Conservation (phyloP, 148 eudicot species). For the Euryodendron excelsum region DNA sequence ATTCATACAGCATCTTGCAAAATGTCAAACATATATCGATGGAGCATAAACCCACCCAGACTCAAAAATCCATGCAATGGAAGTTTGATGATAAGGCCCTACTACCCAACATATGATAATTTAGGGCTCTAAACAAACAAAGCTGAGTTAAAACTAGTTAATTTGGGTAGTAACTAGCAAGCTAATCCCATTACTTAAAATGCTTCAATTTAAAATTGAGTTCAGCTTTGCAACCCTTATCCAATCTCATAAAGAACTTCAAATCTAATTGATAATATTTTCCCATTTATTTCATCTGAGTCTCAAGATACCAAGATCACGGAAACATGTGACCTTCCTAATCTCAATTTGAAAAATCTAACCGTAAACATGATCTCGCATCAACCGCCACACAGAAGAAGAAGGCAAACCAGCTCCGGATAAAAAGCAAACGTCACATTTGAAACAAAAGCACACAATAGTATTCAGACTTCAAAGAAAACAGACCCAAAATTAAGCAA, state of each 20-base stretch:
- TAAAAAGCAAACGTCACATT: background rate
- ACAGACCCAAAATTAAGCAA: background rate
- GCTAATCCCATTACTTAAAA: too few relatives aligned
- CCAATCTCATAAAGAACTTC: background rate
- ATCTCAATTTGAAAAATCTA: background rate
- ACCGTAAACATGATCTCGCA: background rate
- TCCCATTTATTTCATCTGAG: background rate
- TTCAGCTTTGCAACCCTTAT: background rate
- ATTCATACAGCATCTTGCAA: too few relatives aligned
- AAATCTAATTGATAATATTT: conserved; percentile 2
- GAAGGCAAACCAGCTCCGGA: background rate
- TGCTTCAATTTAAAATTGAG: background rate
- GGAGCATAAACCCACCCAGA: background rate
- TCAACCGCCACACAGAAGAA: background rate
- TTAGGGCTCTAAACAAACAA: background rate
- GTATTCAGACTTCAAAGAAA: background rate
- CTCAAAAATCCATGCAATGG: background rate
- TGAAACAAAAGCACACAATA: background rate
- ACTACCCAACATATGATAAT: background rate
- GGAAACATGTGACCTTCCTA: background rate
- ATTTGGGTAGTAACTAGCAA: background rate
- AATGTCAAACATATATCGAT: too few relatives aligned
- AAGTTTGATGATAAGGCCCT: background rate
- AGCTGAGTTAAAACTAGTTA: background rate
- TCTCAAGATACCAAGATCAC: background rate